A percentile compares a stretch with the other conserved stretches of the same genome.
These are phyloP conservation scores for Quercus suber DNA, from an alignment of 306 rosid genomes.

Conservation along the genomic window DNA sequence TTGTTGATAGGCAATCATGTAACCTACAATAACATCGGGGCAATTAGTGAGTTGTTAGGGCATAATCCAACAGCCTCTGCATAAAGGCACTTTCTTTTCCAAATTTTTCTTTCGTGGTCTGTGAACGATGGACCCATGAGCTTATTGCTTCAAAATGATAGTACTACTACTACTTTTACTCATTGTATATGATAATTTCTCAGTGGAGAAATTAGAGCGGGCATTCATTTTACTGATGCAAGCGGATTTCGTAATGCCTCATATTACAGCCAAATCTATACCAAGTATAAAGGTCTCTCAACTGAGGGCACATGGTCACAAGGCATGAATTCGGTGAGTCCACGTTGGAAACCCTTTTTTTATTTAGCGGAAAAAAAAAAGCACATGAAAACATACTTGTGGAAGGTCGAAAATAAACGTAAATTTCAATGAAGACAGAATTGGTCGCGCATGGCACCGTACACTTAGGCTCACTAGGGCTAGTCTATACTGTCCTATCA, in stretches of 20 bases:
- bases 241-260: neutral
- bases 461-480: no score
- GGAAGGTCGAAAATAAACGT: no score
- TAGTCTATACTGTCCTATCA: no score
- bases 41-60: conserved; percentile 24
- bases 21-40: conserved; percentile 12
- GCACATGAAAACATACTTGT: no score
- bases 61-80: conserved; percentile 36
- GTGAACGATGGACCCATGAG: conserved; percentile 8
- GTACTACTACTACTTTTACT: neutral
- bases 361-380: no score
- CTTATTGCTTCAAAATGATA: conserved; percentile 1
- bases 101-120: neutral
- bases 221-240: neutral
- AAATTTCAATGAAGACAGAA: no score
- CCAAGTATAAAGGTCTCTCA: no score
- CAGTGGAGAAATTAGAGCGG: neutral
- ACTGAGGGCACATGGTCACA: no score
- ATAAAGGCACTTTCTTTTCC: conserved; percentile 30
- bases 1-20: conserved; percentile 24
- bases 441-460: no score
- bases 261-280: no score
- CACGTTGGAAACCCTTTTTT: no score
- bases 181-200: neutral
- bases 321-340: no score